A percentile compares a stretch with the other conserved stretches of the same genome.
Evolutionary conservation across 176 grass and related monocot species (phyloP).

Genomic region (Oryza meyeriana): DNA sequence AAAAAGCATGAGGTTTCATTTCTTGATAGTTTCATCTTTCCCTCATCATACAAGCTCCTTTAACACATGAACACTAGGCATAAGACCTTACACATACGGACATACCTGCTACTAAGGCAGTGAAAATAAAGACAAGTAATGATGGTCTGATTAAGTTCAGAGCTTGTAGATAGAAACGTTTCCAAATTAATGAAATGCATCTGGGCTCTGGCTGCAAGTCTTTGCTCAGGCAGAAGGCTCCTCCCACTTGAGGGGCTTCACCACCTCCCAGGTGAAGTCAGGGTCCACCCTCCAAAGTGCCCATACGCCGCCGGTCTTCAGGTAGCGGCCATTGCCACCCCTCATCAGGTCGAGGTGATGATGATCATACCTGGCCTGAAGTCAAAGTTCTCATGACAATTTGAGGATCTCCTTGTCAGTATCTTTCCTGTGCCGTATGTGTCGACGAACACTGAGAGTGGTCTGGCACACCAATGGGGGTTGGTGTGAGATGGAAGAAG

Average conservation of each 20-base stretch:
- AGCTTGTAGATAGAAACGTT: background rate
- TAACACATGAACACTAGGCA: background rate
- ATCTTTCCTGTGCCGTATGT: constrained; percentile 52
- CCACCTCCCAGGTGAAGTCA: constrained; percentile 59
- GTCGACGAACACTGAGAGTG: constrained; percentile 50
- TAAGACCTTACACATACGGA: constrained; percentile 12
- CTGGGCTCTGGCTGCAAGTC: background rate
- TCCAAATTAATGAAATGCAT: background rate
- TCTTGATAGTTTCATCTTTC: background rate
- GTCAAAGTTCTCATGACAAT: constrained; percentile 48
- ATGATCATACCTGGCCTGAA: constrained; percentile 62
- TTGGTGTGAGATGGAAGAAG: no score
- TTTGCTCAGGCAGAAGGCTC: constrained; percentile 32
- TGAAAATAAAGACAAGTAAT: background rate
- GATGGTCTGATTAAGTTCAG: background rate
- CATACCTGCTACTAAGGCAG: background rate
- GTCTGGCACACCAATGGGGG: constrained; percentile 52
- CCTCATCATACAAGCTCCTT: constrained; percentile 5
- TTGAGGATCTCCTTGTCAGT: constrained; percentile 48
- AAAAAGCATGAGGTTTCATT: background rate
- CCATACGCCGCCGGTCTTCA: constrained; percentile 51
- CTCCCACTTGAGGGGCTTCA: constrained; percentile 57
- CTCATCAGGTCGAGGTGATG: constrained; percentile 47
- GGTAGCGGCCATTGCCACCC: constrained; percentile 33
- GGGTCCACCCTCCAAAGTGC: constrained; percentile 46